A percentile compares a stretch with the other conserved stretches of the same genome.
Conservation (phyloP, 2,329 filamentous ascomycete species). For the Clarireedia hainanense region DNA sequence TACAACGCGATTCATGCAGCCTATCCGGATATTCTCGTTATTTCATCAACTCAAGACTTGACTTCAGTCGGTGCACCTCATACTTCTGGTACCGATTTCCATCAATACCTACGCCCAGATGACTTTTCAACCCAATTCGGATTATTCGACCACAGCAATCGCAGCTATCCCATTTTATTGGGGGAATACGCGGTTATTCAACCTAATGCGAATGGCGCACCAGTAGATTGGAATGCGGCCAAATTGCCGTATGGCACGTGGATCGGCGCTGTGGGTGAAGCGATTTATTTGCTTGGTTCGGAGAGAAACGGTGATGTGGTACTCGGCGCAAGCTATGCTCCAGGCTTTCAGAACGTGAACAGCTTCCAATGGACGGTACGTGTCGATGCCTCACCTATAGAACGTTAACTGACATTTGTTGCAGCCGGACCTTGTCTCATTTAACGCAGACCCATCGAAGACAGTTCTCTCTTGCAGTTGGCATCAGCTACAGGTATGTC, state of each 20-base stretch:
- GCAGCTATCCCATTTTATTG: constrained; percentile 18
- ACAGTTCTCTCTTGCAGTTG: constrained; percentile 39
- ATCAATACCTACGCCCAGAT: constrained; percentile 23
- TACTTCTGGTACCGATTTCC: constrained; percentile 18
- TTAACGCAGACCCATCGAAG: constrained; percentile 34
- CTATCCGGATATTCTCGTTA: constrained; percentile 37
- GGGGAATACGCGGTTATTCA: constrained; percentile 26
- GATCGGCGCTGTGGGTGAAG: constrained; percentile 24
- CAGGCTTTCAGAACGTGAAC: constrained; percentile 25
- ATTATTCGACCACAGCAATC: constrained; percentile 16
- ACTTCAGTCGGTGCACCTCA: constrained; percentile 4
- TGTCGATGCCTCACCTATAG: neutral
- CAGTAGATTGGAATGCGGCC: constrained; percentile 4
- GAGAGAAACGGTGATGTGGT: constrained; percentile 24
- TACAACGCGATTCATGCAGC: constrained; percentile 36
- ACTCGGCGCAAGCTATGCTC: constrained; percentile 23
- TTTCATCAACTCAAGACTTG: constrained; percentile 28
- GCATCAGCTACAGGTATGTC: constrained; percentile 1
- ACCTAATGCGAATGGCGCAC: constrained; percentile 12
- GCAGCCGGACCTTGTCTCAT: constrained; percentile 25
- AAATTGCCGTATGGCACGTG: constrained; percentile 17
- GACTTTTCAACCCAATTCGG: constrained; percentile 18
- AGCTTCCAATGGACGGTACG: constrained; percentile 22
- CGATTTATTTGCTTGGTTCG: constrained; percentile 20
- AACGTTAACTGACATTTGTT: neutral